Conservation (phyloP, 2,329 filamentous ascomycete species). For the Immersiporthe knoxdaviesiana region DNA sequence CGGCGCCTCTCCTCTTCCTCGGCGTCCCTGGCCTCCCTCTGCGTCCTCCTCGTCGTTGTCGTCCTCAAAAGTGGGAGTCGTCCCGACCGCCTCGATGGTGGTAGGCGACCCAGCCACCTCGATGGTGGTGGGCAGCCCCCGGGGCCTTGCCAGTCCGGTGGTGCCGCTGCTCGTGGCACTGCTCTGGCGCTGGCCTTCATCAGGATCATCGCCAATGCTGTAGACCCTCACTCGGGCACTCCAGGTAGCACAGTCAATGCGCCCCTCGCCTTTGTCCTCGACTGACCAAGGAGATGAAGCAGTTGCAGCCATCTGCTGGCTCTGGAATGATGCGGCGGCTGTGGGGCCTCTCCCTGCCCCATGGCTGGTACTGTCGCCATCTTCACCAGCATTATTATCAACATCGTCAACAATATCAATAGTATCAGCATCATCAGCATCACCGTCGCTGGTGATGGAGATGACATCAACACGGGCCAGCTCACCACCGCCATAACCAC, state of each 20-base stretch:
- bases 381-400: background rate
- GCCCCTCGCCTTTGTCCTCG: background rate
- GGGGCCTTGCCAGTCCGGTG: background rate
- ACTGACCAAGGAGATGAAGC: background rate
- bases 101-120: constrained; percentile 1
- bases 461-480: background rate
- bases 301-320: background rate
- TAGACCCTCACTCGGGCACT: background rate
- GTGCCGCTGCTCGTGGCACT: constrained; percentile 2
- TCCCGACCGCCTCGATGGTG: no score
- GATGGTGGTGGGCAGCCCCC: background rate
- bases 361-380: no score
- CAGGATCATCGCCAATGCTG: background rate
- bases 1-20: background rate
- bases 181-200: background rate
- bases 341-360: no score
- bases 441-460: background rate
- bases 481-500: background rate
- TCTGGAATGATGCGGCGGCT: no score
- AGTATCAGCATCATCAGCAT: background rate
- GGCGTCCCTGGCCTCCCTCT: no score
- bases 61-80: no score
- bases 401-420: background rate
- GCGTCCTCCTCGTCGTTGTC: no score
- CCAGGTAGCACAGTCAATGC: background rate